Evolutionary conservation across 305 asterid species (phyloP), one percentile per base, ranked within the genome.

Genomic region (Fraxinus ornus): DNA sequence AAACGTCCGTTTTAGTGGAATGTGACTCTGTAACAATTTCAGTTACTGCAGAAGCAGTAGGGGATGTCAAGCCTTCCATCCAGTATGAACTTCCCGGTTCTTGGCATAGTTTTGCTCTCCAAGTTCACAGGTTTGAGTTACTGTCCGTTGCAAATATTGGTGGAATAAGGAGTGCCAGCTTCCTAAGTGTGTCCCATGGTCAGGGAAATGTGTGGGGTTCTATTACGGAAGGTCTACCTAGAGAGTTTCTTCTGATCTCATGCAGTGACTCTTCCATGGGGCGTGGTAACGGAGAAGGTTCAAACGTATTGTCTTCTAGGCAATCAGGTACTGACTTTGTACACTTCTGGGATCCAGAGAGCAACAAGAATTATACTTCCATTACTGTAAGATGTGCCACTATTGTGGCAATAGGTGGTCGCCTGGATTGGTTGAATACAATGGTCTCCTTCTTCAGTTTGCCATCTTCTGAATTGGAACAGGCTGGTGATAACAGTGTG

Each of bases 271-370:
- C 97, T 71, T 75, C 93, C 76, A 84, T 87, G 84, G 98, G 98
- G 49, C 99, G 99, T 80, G 98, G 99, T 77, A 92, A 90, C 86
- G 99, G 99, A 84, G 94, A 91, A 88, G 97, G 98, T 83, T 97
- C 95, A 80, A 95, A 94, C 84, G 91, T 91, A 62, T 83, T 97
- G 79, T 91, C 96, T 77, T 92, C 97, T 85, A 90, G 88, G 86
- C 75, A 81, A 84, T 88, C 97, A 2, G 99, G 98, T 71, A 91
- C 94, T 76, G 97, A 92, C 82, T 88, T 95, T 75, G 83, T 93
- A 62, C 89, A 83, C 91, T 86, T 92, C 73, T 86, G 88, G 90
- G 97, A 97, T 77, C 92, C 97, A 71, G 92, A 87, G 83, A 88
- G 85, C 81, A 84, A 82, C 80, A 94, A 88, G 84, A 90, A 86